Evolutionary conservation across 176 grass and related monocot species (phyloP).

Genomic region (Thinopyrum elongatum): DNA sequence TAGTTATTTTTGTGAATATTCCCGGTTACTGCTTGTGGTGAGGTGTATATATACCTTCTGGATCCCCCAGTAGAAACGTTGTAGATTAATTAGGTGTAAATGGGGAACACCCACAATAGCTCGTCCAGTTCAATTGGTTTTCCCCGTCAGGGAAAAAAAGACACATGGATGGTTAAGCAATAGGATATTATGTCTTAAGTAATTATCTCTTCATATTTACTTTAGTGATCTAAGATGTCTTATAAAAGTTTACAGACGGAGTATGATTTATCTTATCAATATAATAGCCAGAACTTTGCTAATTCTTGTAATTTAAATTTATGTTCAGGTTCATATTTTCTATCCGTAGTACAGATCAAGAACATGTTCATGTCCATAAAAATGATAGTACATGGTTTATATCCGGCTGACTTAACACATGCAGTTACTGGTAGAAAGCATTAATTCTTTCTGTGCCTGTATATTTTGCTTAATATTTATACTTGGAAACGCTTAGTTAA

Average conservation of each 20-base stretch:
- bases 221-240: too few species aligned
- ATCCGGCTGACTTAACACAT: background rate
- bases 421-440: background rate
- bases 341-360: background rate
- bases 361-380: slow-evolving; percentile 15
- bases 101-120: background rate
- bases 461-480: slow-evolving; percentile 3
- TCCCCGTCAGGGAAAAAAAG: background rate
- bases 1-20: slow-evolving; percentile 2
- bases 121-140: slow-evolving; percentile 14
- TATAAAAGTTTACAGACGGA: too few species aligned
- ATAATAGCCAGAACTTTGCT: background rate
- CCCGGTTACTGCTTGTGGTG: background rate
- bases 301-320: background rate
- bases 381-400: background rate
- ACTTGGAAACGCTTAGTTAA: background rate
- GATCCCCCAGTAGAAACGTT: background rate
- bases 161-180: background rate
- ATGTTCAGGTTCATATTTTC: slow-evolving; percentile 8
- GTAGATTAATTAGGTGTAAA: background rate
- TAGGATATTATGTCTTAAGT: slow-evolving; percentile 2
- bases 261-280: background rate
- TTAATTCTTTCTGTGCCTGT: background rate
- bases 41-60: background rate
- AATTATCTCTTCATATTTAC: background rate